phyloP scores from a whole-genome alignment of 305 asterid genomes.

The Nicotiana rustica region DNA sequence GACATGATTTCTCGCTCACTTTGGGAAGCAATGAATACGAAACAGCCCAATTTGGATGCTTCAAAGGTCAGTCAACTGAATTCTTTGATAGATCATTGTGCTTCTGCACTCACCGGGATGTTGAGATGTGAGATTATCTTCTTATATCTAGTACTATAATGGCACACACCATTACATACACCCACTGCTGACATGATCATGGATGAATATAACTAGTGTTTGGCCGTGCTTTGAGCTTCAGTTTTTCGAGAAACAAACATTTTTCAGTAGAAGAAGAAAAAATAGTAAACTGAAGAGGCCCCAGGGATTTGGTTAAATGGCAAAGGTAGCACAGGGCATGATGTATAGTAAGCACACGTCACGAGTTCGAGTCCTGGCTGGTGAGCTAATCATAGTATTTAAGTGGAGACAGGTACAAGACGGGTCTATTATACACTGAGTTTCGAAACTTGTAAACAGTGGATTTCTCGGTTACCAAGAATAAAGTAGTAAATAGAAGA shows the following conservation, averaged over 20 bases:
- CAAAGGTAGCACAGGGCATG: background rate
- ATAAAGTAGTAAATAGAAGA: background rate
- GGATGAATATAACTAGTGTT: background rate
- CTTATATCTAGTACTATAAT: background rate
- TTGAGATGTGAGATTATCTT: background rate
- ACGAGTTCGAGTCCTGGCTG: background rate
- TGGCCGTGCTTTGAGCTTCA: too few relatives aligned
- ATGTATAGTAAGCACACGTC: background rate
- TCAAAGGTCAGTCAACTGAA: constrained; percentile 51
- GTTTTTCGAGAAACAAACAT: background rate
- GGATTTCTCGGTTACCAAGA: background rate
- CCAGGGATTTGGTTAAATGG: background rate
- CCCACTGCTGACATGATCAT: background rate
- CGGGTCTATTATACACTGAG: background rate
- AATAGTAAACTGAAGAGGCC: background rate
- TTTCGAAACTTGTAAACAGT: background rate
- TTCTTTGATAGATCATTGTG: background rate
- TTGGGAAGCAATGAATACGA: constrained; percentile 90
- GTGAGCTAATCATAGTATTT: background rate
- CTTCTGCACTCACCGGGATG: background rate
- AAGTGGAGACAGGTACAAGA: background rate
- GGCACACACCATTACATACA: background rate
- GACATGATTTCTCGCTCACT: constrained; percentile 78
- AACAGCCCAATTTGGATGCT: constrained; percentile 68
- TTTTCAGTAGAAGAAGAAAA: background rate